Evolutionary conservation across 1,284 basidiomycete genomes (phyloP), one percentile per base, ranked within the genome.

Genomic region (Rhodotorula mucilaginosa): DNA sequence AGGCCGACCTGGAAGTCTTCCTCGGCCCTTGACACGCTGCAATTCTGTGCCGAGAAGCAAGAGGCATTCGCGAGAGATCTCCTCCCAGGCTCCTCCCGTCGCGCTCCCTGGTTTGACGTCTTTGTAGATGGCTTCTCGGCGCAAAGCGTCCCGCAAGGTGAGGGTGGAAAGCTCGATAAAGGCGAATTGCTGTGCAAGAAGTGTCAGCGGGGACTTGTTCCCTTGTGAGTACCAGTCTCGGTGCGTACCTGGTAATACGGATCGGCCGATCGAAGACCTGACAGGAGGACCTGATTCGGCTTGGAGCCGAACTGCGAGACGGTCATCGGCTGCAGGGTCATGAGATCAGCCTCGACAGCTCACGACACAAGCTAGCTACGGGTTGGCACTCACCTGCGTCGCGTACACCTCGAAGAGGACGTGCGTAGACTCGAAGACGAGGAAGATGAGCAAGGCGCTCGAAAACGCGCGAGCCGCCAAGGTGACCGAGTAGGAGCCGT

Each of bases 21-120:
- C 77, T 6, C 69, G 31, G 3, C 74, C 68, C 67, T 77, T 75
- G 16, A 72, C 70, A 19, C 83, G 81, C 70, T 88, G 87, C 74
- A 89, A 89, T 78, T 91, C 89, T 1, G 82, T 80, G 8, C 88
- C 89, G 2, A 92, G 82, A 15, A 85, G 80, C 10, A 88, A 73
- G 3, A 92, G 83, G 31, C 86, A 84, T 65, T 87, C 86, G 5
- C 88, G 84, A 19, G 84, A 83, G 34, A 90, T 81, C 5, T 84
- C 83, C 46, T 82, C 83, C 89, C 90, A 92, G 6, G 88, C 88
- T 34, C 74, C 74, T 51, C 65, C 72, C 12, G 21, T 21, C 7
- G 63, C 23, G 19, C 54, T 56, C 3, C 83, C 85, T 59, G 86
- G 85, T 76, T 88, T 89, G 78, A 89, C 88, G 76, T 91, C 89